phyloP scores from a whole-genome alignment of 768 basidiomycete genomes.

The Amanita pallidorosea region DNA sequence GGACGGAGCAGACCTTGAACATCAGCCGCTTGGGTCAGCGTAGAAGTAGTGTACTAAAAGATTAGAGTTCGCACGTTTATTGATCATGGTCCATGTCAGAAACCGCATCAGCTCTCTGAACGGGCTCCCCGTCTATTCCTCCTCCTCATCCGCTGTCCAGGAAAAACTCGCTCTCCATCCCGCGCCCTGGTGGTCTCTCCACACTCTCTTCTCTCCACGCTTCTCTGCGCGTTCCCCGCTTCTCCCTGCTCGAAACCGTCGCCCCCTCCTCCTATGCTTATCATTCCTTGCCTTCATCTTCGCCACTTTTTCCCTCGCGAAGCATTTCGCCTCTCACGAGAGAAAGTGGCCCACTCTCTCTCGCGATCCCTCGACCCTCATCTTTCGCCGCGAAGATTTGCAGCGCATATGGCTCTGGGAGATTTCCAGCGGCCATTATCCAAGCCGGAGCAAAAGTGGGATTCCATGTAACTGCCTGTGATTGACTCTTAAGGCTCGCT shows the following conservation, averaged over 20 bases:
- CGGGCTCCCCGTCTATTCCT: conserved; percentile 22
- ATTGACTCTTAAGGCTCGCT: conserved; percentile 5
- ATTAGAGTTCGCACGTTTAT: neutral
- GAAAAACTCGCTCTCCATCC: conserved; percentile 50
- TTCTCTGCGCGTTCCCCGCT: conserved; percentile 44
- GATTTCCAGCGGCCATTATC: conserved; percentile 87
- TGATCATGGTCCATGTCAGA: conserved; percentile 28
- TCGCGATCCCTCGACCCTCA: conserved; percentile 57
- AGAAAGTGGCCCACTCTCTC: conserved; percentile 53
- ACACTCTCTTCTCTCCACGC: conserved; percentile 53
- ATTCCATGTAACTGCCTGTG: conserved; percentile 9
- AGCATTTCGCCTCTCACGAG: conserved; percentile 48
- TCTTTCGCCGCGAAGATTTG: conserved; percentile 69
- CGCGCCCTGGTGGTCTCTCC: conserved; percentile 46
- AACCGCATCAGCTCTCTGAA: conserved; percentile 17
- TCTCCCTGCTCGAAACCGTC: conserved; percentile 49
- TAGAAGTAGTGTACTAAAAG: conserved; percentile 3
- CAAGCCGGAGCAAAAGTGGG: conserved; percentile 70
- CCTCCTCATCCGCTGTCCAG: conserved; percentile 43
- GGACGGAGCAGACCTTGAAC: conserved; percentile 65
- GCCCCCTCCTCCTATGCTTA: conserved; percentile 39
- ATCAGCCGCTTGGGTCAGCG: conserved; percentile 43
- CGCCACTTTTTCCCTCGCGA: conserved; percentile 47
- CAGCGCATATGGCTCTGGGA: conserved; percentile 96
- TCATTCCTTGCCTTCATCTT: conserved; percentile 37